Evolutionary conservation across 2,329 filamentous ascomycete species (phyloP), one percentile per base, ranked within the genome.

Genomic region (Coleophoma cylindrospora): DNA sequence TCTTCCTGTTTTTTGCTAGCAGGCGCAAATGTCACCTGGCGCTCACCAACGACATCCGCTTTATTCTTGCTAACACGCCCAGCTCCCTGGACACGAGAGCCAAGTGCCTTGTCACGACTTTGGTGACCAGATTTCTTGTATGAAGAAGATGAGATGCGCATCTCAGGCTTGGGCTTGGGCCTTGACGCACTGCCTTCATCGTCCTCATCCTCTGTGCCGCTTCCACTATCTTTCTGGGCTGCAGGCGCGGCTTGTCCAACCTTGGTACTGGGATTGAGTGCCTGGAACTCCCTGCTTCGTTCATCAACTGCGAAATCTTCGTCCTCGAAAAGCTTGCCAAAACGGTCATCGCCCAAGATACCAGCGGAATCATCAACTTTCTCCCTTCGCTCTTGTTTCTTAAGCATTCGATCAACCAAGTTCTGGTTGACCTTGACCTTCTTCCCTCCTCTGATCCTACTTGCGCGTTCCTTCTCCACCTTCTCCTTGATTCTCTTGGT

Each of bases 341-440:
- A 97, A 74, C 94, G 91, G 46, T 84, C 78, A 67, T 99, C 94
- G 52, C 81, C 82, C 48, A 99, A 81, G 34, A 95, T 71, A 52
- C 83, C 85, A 54, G 78, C 82, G 56, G 76, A 74, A 48, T 74
- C 72, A 54, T 85, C 82, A 47, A 81, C 73, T 50, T 74, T 72
- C 34, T 74, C 75, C 61, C 80, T 75, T 64, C 76, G 80, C 61
- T 83, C 82, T 61, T 81, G 80, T 56, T 78, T 79, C 64, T 81
- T 80, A 73, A 81, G 83, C 57, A 81, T 80, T 66, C 87, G 90
- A 64, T 92, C 86, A 53, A 87, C 87, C 56, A 88, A 69, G 57
- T 80, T 86, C 64, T 91, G 83, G 68, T 99, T 99, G 72, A 99
- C 91, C 77, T 96, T 97, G 74, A 95, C 87, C 77, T 96, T 96